Conservation (phyloP, 495 filamentous ascomycete genomes). For the Podospora appendiculata region DNA sequence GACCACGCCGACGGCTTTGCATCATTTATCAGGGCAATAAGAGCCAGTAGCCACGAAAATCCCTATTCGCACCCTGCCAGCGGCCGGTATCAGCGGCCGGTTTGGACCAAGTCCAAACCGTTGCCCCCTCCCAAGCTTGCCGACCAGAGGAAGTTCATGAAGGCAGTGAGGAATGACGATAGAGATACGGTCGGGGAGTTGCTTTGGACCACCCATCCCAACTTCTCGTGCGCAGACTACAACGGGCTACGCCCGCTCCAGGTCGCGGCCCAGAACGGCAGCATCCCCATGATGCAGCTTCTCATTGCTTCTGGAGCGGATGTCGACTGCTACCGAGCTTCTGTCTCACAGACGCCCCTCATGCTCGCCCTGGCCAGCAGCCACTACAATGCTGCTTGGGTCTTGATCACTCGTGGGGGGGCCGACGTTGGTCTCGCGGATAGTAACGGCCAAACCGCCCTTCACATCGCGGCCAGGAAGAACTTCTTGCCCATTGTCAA, state of each 20-base stretch:
- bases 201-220: neutral
- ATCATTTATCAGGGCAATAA: too few species aligned
- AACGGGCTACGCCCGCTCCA: conserved; percentile 3
- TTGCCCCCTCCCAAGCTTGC: too few species aligned
- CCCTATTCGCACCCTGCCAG: too few species aligned
- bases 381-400: neutral
- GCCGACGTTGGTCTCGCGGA: neutral
- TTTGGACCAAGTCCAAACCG: too few species aligned
- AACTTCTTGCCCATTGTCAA: conserved; percentile 3
- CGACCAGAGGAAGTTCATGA: neutral
- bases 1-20: too few species aligned
- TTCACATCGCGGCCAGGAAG: conserved; percentile 3
- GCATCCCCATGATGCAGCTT: conserved; percentile 2
- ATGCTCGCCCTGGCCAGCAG: conserved; percentile 1
- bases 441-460: neutral
- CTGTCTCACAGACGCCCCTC: neutral
- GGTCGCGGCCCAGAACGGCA: conserved; percentile 1
- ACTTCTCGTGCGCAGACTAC: neutral
- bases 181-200: neutral
- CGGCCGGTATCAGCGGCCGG: too few species aligned
- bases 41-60: too few species aligned
- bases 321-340: neutral
- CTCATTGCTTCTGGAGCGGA: conserved; percentile 2
- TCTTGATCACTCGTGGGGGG: conserved; percentile 1
- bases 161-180: neutral